Evolutionary conservation across 345 rosid genomes (phyloP).

Genomic region (Populus ilicifolia): DNA sequence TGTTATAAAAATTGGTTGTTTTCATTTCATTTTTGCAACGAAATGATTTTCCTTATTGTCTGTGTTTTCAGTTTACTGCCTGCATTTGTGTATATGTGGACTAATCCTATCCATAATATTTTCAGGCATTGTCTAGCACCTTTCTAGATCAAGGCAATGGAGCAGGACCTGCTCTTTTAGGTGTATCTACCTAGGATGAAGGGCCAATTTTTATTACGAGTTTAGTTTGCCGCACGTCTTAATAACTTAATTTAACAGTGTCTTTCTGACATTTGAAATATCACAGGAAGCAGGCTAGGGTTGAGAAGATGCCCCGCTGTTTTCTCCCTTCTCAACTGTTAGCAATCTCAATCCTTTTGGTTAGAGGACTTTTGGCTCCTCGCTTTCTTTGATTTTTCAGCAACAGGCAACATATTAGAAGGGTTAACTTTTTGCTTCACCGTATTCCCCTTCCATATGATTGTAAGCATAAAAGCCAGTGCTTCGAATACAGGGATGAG

Average conservation of each 20-base stretch:
- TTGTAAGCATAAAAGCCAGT: too few species aligned
- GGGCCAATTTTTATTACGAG: not conserved
- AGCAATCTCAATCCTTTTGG: not conserved
- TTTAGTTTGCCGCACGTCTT: not conserved
- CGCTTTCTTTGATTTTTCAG: not conserved
- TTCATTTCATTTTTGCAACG: not conserved
- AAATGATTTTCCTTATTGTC: not conserved
- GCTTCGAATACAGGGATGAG: not conserved
- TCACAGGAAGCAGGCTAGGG: conserved; percentile 13
- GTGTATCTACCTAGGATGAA: conserved; percentile 34
- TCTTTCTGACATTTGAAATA: not conserved
- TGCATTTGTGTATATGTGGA: not conserved
- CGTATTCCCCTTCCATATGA: too few species aligned
- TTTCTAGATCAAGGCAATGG: conserved; percentile 59
- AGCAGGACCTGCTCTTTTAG: conserved; percentile 48
- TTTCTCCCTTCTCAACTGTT: conserved; percentile 33
- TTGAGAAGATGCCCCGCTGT: conserved; percentile 34
- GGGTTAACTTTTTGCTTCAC: not conserved
- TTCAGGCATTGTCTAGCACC: conserved; percentile 63
- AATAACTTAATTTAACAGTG: not conserved
- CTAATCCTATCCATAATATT: conserved; percentile 11
- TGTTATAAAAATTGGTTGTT: too few species aligned
- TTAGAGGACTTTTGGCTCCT: not conserved
- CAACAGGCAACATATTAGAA: not conserved
- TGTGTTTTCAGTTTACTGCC: not conserved